Conservation (phyloP, 225 moss, liverwort and hornwort species). For the Lunularia cruciata region DNA sequence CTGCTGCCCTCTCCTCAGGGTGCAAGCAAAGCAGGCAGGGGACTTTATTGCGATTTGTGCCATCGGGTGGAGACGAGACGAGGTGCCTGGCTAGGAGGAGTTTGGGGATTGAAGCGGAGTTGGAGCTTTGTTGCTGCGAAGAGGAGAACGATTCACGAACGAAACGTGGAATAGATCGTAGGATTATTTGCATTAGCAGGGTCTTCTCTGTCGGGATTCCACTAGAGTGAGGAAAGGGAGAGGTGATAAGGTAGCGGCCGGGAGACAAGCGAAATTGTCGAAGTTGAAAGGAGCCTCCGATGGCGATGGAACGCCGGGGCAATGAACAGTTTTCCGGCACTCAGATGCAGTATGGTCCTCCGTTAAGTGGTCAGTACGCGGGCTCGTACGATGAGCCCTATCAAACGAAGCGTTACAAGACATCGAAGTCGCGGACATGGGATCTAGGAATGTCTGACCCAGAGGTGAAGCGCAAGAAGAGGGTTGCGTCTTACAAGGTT, state of each 20-base stretch:
- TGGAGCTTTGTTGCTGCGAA: not conserved
- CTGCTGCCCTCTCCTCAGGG: not conserved
- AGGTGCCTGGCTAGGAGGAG: no score
- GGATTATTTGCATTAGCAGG: not conserved
- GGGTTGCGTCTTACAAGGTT: constrained; percentile 84
- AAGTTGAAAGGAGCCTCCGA: constrained; percentile 19
- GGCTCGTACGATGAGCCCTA: constrained; percentile 36
- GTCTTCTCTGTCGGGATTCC: not conserved
- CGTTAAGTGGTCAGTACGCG: constrained; percentile 1
- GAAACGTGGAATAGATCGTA: not conserved
- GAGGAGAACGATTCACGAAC: not conserved
- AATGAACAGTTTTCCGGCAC: constrained; percentile 31
- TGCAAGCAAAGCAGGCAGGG: not conserved
- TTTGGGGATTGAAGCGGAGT: no score
- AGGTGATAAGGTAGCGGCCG: not conserved
- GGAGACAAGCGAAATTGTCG: not conserved
- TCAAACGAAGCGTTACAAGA: constrained; percentile 46
- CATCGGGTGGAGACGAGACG: no score
- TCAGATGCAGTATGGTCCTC: constrained; percentile 5
- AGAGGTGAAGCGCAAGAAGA: constrained; percentile 81
- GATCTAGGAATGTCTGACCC: constrained; percentile 65
- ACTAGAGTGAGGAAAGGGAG: not conserved
- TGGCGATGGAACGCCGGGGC: constrained; percentile 38
- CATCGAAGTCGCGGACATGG: constrained; percentile 40
- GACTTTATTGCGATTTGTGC: no score